A percentile compares a stretch with the other conserved stretches of the same genome.
Evolutionary conservation across 1,284 basidiomycete species (phyloP).

Genomic region (Fistulina hepatica): DNA sequence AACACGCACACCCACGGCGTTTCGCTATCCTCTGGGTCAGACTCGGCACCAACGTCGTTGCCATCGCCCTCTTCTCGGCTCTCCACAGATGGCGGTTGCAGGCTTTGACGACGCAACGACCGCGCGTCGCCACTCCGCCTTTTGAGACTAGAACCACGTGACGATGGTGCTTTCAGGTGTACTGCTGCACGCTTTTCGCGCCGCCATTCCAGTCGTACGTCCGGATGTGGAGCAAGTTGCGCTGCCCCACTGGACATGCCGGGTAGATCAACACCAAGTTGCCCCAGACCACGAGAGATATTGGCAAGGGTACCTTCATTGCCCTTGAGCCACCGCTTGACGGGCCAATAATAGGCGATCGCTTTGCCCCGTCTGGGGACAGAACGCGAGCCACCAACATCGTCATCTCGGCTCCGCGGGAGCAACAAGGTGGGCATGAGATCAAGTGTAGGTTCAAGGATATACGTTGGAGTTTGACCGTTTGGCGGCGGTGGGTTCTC

Average conservation of each 20-base stretch:
- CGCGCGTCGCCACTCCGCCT: neutral
- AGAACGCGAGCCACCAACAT: slow-evolving; percentile 15
- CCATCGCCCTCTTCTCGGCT: slow-evolving; percentile 20
- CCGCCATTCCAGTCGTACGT: slow-evolving; percentile 70
- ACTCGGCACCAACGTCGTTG: slow-evolving; percentile 51
- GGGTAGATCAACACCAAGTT: slow-evolving; percentile 24
- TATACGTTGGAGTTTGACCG: neutral
- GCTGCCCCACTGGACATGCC: slow-evolving; percentile 13
- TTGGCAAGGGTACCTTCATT: neutral
- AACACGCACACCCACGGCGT: slow-evolving; percentile 85
- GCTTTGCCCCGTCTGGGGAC: slow-evolving; percentile 30
- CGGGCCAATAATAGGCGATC: slow-evolving; percentile 72
- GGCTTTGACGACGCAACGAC: neutral
- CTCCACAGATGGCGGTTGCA: slow-evolving; percentile 5
- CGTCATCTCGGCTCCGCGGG: too few relatives aligned
- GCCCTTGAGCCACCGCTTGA: slow-evolving; percentile 66
- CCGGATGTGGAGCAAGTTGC: slow-evolving; percentile 22
- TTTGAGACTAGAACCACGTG: slow-evolving; percentile 3
- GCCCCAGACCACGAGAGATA: slow-evolving; percentile 26
- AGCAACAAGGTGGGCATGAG: slow-evolving; percentile 8
- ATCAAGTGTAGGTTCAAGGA: slow-evolving; percentile 9
- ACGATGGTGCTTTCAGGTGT: slow-evolving; percentile 16
- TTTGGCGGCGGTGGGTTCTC: neutral
- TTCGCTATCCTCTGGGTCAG: slow-evolving; percentile 92
- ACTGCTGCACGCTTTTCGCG: slow-evolving; percentile 29